Evolutionary conservation across 2,329 filamentous ascomycete species (phyloP).

Genomic region (Endoconidiophora laricicola): DNA sequence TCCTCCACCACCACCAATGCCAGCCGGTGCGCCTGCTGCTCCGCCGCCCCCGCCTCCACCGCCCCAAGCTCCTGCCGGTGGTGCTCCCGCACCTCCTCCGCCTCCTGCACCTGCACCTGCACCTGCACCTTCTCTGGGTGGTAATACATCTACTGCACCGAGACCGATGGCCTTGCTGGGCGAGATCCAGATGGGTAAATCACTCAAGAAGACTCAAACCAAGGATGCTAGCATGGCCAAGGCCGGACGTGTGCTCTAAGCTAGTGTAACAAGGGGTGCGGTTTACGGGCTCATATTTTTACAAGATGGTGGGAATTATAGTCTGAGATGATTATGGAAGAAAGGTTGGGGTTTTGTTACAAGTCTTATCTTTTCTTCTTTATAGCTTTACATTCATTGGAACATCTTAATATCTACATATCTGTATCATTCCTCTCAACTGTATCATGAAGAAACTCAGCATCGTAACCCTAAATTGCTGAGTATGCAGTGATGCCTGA

Average conservation of each 20-base stretch:
- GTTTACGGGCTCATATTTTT: background rate
- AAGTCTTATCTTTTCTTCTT: constrained; percentile 13
- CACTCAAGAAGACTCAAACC: constrained; percentile 74
- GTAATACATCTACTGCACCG: constrained; percentile 20
- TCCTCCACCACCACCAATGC: constrained; percentile 22
- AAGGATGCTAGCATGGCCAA: constrained; percentile 65
- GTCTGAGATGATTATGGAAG: background rate
- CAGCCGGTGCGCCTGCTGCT: constrained; percentile 17
- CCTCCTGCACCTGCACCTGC: constrained; percentile 15
- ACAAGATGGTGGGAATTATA: background rate
- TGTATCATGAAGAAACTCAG: too few species aligned
- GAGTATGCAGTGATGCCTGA: too few species aligned
- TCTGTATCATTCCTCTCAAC: too few species aligned
- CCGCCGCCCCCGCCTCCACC: constrained; percentile 22
- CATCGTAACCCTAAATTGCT: too few species aligned
- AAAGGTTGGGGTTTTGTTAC: constrained; percentile 13
- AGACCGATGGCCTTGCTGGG: constrained; percentile 52
- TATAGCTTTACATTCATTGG: background rate
- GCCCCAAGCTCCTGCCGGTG: constrained; percentile 19
- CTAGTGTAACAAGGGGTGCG: background rate
- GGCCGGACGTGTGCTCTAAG: constrained; percentile 54
- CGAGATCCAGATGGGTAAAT: constrained; percentile 66
- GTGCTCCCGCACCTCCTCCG: constrained; percentile 21
- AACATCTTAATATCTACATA: too few species aligned
- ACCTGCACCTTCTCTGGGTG: constrained; percentile 21